Evolutionary conservation across 202 grass and related monocot species (phyloP), one percentile per base, ranked within the genome.

Genomic region (Elaeis oleifera): DNA sequence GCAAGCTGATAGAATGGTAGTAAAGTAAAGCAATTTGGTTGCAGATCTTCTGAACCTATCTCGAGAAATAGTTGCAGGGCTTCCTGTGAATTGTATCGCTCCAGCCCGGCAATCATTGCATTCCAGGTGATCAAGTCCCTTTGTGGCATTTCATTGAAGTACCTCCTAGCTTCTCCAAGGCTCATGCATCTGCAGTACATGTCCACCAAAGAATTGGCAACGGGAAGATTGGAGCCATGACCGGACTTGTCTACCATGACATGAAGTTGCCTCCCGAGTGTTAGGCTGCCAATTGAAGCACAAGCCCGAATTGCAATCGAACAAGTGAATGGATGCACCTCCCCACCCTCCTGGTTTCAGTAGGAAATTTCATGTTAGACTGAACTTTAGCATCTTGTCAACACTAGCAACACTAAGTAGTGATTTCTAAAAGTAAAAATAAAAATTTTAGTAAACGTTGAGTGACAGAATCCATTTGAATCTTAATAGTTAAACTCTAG

Each of bases 51-150:
- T 1, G 68, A 51, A 23, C 59, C 36, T 64, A 82, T 90, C 48
- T 74, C 64, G 22, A 63, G 15, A 63, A 90, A 71, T 6, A 90
- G 64, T 16, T 76, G 81, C 52, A 90, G 70, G 17, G 81, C 65
- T 59, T 84, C 65, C 48, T 71, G 60, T 16, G 68, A 70, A 78
- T 66, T 68, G 16, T 16, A 39, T 7, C 73, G 52, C 67, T 65
- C 77, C 57, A 48, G 73, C 26, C 74, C 71, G 49, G 63, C 70
- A 61, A 84, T 89, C 76, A 84, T 84, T 16, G 81, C 78, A 39
- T 89, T 84, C 81, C 78, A 89, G 16, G 71, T 79, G 64, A 84
- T 71, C 59, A 79, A 48, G 50, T 89, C 80, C 59, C 56, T 84
- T 48, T 53, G 59, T 23, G 58, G 39, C 56, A 81, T 84, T 78